Evolutionary conservation across 2,329 filamentous ascomycete species (phyloP).

Genomic region (Cladorrhinum sp.): DNA sequence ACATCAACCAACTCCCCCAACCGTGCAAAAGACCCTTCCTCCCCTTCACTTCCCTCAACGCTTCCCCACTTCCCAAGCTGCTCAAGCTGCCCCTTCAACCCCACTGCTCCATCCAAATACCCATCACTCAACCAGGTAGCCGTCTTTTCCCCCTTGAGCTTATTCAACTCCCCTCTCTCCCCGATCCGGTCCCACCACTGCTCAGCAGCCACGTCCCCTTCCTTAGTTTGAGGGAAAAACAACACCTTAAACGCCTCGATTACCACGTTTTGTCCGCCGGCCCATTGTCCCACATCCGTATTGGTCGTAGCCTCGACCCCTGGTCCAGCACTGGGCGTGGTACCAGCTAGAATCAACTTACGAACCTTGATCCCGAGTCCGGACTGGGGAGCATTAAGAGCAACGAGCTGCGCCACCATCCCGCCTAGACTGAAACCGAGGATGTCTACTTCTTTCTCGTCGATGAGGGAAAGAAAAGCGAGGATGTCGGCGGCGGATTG

Average conservation of each 20-base stretch:
- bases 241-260: conserved; percentile 33
- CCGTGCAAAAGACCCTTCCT: conserved; percentile 34
- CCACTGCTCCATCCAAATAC: conserved; percentile 28
- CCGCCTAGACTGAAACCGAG: conserved; percentile 52
- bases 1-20: conserved; percentile 35
- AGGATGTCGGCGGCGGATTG: conserved; percentile 23
- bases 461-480: conserved; percentile 30
- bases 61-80: conserved; percentile 34
- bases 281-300: conserved; percentile 5
- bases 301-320: conserved; percentile 31
- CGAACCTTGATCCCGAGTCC: conserved; percentile 31
- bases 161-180: conserved; percentile 26
- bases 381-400: conserved; percentile 32
- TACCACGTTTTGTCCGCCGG: conserved; percentile 33
- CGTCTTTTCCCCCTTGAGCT: conserved; percentile 16
- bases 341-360: conserved; percentile 43
- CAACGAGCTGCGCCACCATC: conserved; percentile 43
- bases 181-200: conserved; percentile 35
- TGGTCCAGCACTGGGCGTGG: conserved; percentile 38
- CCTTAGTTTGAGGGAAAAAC: conserved; percentile 33
- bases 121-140: conserved; percentile 23
- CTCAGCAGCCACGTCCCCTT: conserved; percentile 12
- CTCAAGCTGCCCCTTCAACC: conserved; percentile 31
- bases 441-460: conserved; percentile 40
- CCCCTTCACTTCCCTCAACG: conserved; percentile 32